Conservation (phyloP, 257 asterid species). For the Dorcoceras hygrometricum region DNA sequence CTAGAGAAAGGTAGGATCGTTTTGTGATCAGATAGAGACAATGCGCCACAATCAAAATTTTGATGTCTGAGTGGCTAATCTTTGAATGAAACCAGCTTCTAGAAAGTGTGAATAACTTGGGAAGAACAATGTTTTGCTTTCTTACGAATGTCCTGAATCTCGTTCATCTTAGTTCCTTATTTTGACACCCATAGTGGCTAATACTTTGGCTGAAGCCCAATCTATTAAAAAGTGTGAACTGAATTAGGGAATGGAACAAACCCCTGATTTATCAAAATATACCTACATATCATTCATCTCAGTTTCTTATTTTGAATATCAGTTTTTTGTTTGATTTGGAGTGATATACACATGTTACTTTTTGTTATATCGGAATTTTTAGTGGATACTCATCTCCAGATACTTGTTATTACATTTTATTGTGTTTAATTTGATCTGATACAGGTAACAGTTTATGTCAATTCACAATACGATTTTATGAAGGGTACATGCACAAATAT, state of each 20-base stretch:
- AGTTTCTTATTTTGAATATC: no score
- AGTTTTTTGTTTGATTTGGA: not conserved
- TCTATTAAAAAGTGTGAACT: no score
- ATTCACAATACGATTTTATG: not conserved
- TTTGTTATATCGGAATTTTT: not conserved
- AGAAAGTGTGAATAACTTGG: slow-evolving; percentile 3
- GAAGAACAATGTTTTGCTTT: not conserved
- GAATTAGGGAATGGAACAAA: no score
- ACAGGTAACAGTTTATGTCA: not conserved
- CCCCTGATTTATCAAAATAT: no score
- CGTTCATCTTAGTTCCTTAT: slow-evolving; percentile 4
- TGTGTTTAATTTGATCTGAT: not conserved
- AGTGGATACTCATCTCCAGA: not conserved
- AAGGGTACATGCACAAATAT: not conserved
- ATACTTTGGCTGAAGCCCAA: no score
- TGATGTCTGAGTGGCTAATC: not conserved
- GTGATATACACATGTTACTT: not conserved
- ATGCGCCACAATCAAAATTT: no score
- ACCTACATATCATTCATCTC: no score
- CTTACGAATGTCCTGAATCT: not conserved
- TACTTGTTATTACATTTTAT: slow-evolving; percentile 1
- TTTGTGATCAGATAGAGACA: no score
- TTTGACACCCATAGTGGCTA: no score
- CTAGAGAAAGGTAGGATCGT: not conserved
- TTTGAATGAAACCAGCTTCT: not conserved